Percentiles rank a stretch among this genome's conserved stretches.
Conservation (phyloP, 495 filamentous ascomycete species). For the Xylaria acuta region DNA sequence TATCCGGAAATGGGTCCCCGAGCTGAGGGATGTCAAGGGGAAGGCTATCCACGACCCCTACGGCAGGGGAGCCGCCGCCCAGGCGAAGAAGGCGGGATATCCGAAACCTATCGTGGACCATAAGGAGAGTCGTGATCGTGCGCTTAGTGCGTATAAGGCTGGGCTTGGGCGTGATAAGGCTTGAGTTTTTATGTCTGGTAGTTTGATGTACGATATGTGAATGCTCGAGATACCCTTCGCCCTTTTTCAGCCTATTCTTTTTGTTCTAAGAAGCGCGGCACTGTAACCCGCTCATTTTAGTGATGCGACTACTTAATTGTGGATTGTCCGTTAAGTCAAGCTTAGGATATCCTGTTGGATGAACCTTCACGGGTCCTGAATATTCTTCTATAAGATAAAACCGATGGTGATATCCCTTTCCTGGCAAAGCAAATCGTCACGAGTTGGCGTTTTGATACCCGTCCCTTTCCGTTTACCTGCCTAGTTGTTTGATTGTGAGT, state of each 20-base stretch:
- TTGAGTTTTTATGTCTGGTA: slow-evolving; percentile 3
- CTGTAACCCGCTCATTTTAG: neutral
- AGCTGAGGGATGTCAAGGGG: slow-evolving; percentile 64
- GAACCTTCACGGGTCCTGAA: too few relatives aligned
- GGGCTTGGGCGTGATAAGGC: slow-evolving; percentile 53
- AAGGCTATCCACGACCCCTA: slow-evolving; percentile 83
- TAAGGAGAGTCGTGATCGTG: slow-evolving; percentile 66
- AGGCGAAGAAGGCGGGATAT: slow-evolving; percentile 72
- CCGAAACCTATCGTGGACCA: slow-evolving; percentile 79
- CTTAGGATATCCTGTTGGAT: neutral
- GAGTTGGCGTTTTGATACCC: neutral
- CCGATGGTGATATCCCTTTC: neutral
- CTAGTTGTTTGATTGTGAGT: neutral
- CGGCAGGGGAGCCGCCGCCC: slow-evolving; percentile 62
- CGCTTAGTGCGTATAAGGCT: slow-evolving; percentile 75
- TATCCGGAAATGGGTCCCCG: slow-evolving; percentile 74
- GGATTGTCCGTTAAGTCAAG: neutral
- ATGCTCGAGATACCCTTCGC: neutral
- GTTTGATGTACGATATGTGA: neutral
- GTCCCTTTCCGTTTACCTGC: neutral
- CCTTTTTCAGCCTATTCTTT: neutral
- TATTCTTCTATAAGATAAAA: neutral
- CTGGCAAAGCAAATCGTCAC: neutral
- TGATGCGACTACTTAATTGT: neutral
- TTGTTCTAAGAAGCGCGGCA: neutral